Base-by-base conservation (phyloP, 192 early-diverging fungal species). In the Coemansia sp. region DNA sequence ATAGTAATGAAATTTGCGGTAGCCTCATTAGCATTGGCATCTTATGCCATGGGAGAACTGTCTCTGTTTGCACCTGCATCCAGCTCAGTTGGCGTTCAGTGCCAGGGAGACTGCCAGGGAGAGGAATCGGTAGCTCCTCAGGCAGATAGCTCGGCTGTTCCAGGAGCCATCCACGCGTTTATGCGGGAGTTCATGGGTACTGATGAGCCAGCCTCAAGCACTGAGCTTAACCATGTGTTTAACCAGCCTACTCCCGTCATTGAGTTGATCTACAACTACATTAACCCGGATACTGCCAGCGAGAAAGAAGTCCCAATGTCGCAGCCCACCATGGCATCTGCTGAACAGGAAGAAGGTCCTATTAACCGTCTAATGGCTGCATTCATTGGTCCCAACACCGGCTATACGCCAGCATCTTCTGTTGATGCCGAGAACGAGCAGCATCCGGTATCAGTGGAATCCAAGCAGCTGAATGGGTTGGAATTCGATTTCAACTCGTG, bases 261-360 rank as follows among this genome's bases (percentile, higher is more conserved):
- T 35, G 73, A 77, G 23, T 50, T 70, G 68, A 31, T 77, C 10
- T 70, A 69, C 58, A 62, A 59, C 51, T 76, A 66, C 63, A 57
- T 76, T 18, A 52, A 55, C 36, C 41, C 52, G 9, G 40, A 33
- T 5, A 0, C 55, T n/a, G n/a, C 42, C 37, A 20, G 26, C 23
- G 28, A 35, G 10, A 6, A 35, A 10, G 33, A 35, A 2, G 10
- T 6, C 7, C 3, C 33, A 2, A 7, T 35, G 1, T 2, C 6
- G 6, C 33, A 35, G 33, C 33, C 6, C 7, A 35, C 33, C 33
- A 28, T 23, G n/a, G 47, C 31, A 14, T 13, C 52, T 20, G 39
- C 38, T 1, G 45, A 33, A 15, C 55, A 38, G 23, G 33, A 19
- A 36, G 44, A 18, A 19, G 50, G 35, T 13, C 45, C 41, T 12